phyloP scores from a whole-genome alignment of 192 early-diverging fungal genomes.

The Coemansia pectinata region DNA sequence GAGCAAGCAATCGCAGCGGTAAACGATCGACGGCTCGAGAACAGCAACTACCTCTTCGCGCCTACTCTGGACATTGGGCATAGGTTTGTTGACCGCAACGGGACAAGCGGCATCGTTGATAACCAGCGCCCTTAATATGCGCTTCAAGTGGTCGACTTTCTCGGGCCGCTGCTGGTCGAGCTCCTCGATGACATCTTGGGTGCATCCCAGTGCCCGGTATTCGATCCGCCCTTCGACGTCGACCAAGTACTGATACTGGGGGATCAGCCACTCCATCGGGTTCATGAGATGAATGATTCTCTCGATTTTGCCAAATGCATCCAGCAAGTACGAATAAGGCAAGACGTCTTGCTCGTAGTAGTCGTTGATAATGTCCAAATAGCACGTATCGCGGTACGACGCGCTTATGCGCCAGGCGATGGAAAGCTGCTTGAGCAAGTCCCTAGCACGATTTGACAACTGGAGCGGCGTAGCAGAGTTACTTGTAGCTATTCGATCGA shows the following conservation, averaged over 20 bases:
- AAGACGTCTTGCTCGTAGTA: conserved; percentile 34
- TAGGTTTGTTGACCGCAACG: conserved; percentile 40
- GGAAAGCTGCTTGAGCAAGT: conserved; percentile 45
- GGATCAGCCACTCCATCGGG: conserved; percentile 46
- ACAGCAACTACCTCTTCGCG: conserved; percentile 31
- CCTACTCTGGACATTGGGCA: conserved; percentile 40
- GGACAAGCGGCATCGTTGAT: conserved; percentile 47
- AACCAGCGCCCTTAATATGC: conserved; percentile 29
- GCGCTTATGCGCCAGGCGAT: conserved; percentile 53
- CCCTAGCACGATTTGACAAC: conserved; percentile 38
- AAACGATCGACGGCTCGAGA: conserved; percentile 35
- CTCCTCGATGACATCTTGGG: conserved; percentile 46
- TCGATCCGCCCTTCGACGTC: conserved; percentile 41
- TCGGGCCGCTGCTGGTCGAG: conserved; percentile 46
- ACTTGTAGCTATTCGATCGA: neutral
- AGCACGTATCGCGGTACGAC: conserved; percentile 46
- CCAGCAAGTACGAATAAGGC: conserved; percentile 43
- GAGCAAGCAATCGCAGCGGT: conserved; percentile 44
- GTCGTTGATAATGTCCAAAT: conserved; percentile 44
- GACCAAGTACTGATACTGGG: conserved; percentile 42
- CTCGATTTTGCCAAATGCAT: conserved; percentile 51
- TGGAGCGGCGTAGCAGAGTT: conserved; percentile 18
- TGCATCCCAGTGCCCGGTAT: conserved; percentile 32
- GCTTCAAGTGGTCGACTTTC: conserved; percentile 18
- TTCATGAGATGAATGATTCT: conserved; percentile 50